Base-by-base conservation (phyloP, 2,329 filamentous ascomycete genomes). In the Alternaria sp. region DNA sequence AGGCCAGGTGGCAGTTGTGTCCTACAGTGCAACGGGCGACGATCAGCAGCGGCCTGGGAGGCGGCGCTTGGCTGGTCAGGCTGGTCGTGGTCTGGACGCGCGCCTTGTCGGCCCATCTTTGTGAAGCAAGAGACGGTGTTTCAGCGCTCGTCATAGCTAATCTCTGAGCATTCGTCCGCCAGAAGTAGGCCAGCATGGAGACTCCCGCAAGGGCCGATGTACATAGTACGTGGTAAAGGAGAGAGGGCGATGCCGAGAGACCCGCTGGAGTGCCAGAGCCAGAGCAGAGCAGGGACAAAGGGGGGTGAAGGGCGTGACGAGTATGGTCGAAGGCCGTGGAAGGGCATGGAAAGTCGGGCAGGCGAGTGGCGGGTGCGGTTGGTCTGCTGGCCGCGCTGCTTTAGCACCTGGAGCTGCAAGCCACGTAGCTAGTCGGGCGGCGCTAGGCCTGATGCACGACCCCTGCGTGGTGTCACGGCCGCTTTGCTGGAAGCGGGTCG, bases 1-100 rank as follows among this genome's bases (percentile, higher is more conserved):
- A 66, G 68, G 68, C 60, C 69, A 72, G 61, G 62, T 70, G 71
- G 63, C 69, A 60, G 60, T 45, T 62, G 53, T 41, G 62, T 53
- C 34, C 51, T 29, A 54, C 49, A 31, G 37, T 58, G 57, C 59
- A 50, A 59, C 37, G 31, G 46, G 52, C 41, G 46, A 46, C 46
- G 58, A 63, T 63, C 58, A 55, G 61, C 61, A 60, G 51, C n/a
- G 55, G 29, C 51, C 48, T 58, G 40, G 17, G 23, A 42, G 37
- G 45, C 52, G 64, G 64, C 60, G 62, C 51, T 58, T 67, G 62
- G 57, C 58, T 61, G 57, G 26, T 34, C 44, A 48, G 44, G 31
- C 31, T 48, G 44, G 31, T 10, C 29, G 44, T 50, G 54, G 56
- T 55, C 56, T 58, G 51, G 56, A 58, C 37, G 44, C 33, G 44